phyloP scores from a whole-genome alignment of 2,329 filamentous ascomycete genomes.

The Simplicillium aogashimaense region DNA sequence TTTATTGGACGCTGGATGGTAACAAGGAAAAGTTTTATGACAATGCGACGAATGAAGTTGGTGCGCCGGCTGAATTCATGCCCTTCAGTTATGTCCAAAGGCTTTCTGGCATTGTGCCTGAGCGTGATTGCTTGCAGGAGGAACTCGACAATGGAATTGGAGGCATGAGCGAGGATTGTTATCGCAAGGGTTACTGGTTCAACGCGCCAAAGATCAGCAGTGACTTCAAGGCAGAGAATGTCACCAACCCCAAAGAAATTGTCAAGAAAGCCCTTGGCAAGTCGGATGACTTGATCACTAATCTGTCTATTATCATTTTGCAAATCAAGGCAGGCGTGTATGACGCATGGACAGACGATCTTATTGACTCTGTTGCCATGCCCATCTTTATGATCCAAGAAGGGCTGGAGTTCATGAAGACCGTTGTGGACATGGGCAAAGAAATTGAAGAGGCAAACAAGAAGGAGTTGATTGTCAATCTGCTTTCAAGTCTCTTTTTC shows the following conservation, averaged over 20 bases:
- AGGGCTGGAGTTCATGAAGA: slow-evolving; percentile 5
- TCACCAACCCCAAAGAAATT: slow-evolving; percentile 5
- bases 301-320: not conserved
- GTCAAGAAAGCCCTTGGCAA: slow-evolving; percentile 3
- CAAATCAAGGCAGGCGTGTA: slow-evolving; percentile 3
- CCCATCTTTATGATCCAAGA: slow-evolving; percentile 7
- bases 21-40: too few relatives aligned
- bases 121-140: not conserved
- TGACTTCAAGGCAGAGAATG: slow-evolving; percentile 1
- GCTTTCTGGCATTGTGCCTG: not conserved
- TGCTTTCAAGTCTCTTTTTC: slow-evolving; percentile 5
- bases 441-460: slow-evolving; percentile 7
- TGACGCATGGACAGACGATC: slow-evolving; percentile 1
- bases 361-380: slow-evolving; percentile 4
- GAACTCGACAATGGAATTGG: not conserved
- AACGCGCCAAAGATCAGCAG: slow-evolving; percentile 1
- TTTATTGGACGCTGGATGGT: too few relatives aligned
- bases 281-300: not conserved
- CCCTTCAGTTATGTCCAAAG: too few relatives aligned
- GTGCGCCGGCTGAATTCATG: too few relatives aligned
- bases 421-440: slow-evolving; percentile 7
- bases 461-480: slow-evolving; percentile 6
- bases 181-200: slow-evolving; percentile 1
- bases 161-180: not conserved
- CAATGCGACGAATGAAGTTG: too few relatives aligned